Evolutionary conservation across 345 rosid genomes (phyloP).

Genomic region (Salix koriyanagi): DNA sequence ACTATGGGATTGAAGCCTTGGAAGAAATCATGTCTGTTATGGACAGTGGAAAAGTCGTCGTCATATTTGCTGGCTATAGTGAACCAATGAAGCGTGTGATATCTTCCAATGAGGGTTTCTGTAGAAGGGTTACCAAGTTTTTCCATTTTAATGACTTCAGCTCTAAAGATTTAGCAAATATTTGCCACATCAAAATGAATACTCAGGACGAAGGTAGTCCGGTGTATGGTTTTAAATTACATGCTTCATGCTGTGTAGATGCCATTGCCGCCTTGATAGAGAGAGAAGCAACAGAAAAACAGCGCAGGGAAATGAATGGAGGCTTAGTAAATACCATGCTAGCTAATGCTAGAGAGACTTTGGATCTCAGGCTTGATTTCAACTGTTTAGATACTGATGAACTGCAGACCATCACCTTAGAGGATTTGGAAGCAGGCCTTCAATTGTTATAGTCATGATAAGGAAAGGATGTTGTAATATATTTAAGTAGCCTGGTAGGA

Average conservation of each 20-base stretch:
- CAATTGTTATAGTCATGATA: slow-evolving; percentile 26
- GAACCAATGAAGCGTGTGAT: slow-evolving; percentile 99
- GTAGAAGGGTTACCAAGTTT: slow-evolving; percentile 93
- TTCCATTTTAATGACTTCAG: slow-evolving; percentile 76
- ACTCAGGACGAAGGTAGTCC: slow-evolving; percentile 54
- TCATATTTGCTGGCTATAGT: slow-evolving; percentile 91
- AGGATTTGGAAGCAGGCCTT: slow-evolving; percentile 73
- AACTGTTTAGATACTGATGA: slow-evolving; percentile 73
- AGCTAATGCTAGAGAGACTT: slow-evolving; percentile 82
- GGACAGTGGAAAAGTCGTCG: slow-evolving; percentile 84
- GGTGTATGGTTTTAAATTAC: slow-evolving; percentile 68
- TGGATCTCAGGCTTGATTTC: slow-evolving; percentile 77
- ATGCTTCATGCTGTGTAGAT: slow-evolving; percentile 57
- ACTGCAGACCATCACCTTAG: slow-evolving; percentile 59
- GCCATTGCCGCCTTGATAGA: slow-evolving; percentile 64
- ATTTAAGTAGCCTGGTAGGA: background rate
- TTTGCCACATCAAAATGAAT: slow-evolving; percentile 81
- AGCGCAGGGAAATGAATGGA: slow-evolving; percentile 90
- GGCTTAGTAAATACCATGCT: slow-evolving; percentile 81
- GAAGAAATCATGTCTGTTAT: slow-evolving; percentile 98
- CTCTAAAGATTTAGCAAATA: slow-evolving; percentile 66
- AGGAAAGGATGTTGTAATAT: background rate
- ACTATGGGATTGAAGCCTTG: slow-evolving; percentile 92
- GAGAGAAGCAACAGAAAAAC: slow-evolving; percentile 69
- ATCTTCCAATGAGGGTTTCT: slow-evolving; percentile 87